Base-by-base conservation (phyloP, 768 basidiomycete genomes). In the Lactifluus subvellereus region DNA sequence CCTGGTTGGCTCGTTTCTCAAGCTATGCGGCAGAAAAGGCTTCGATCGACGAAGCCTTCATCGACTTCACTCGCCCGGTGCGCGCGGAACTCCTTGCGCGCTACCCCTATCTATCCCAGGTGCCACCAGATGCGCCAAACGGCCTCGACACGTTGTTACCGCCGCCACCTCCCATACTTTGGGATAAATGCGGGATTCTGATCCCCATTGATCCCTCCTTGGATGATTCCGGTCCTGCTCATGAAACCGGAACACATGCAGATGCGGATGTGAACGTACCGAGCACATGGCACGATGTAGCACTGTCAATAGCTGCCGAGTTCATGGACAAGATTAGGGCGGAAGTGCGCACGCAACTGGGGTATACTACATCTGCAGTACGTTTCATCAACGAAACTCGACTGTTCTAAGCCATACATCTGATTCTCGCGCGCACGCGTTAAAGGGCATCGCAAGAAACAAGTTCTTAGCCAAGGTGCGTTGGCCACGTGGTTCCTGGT, bases 11-110 rank as follows among this genome's bases (percentile, higher is more conserved):
- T 7, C 9, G 14, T 16, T 14, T 43, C 37, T 61, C 52, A 52
- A 11, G 30, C 20, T 7, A 50, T 33, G 16, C 35, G 53, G 11
- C 72, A 94, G 96, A 99, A 75, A 97, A 95, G 72, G 97, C 97
- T 27, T 96, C 93, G 0, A 97, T 98, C 40, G 97, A 98, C 70
- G 97, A 99, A 71, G 94, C 92, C 0, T 99, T 95, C 73, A 84
- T 98, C 60, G 96, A 98, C 73, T 82, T 98, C 60, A 91, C 94
- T 3, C 80, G 80, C 9, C 87, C 88, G 38, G 85, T 93, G n/a
- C 85, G 91, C 42, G 83, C 87, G 60, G 76, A 82, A 50, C 74
- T 99, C 2, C 76, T 98, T 3, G 79, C 83, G 54, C 78, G 84
- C 47, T 92, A 88, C 70, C 91, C 95, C 0, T 79, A 91, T 71